These are phyloP conservation scores for Ilyonectria sp. DNA, from an alignment of 2,329 filamentous ascomycete genomes.

Conservation along the genomic window DNA sequence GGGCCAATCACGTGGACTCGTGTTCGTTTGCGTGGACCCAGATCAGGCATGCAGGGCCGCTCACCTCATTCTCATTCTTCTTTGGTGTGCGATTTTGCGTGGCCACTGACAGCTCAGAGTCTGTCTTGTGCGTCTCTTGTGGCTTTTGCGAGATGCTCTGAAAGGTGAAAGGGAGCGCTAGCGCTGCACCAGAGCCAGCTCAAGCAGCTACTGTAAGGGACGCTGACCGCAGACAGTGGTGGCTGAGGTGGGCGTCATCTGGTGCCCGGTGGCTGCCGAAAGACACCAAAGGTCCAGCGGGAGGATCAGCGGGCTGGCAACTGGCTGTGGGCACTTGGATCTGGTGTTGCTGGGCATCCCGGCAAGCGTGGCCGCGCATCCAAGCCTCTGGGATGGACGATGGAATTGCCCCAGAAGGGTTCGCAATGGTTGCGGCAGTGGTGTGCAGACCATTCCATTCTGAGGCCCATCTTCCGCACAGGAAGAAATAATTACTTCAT, in stretches of 20 bases:
- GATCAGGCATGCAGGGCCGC: slow-evolving; percentile 39
- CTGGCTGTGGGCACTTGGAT: neutral
- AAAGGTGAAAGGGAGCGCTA: neutral
- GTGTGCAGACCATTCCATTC: neutral
- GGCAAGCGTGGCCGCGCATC: slow-evolving; percentile 1
- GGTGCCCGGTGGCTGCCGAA: slow-evolving; percentile 14
- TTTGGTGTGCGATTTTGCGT: neutral
- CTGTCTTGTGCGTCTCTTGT: neutral
- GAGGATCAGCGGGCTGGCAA: slow-evolving; percentile 4
- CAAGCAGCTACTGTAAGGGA: neutral
- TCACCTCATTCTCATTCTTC: slow-evolving; percentile 33
- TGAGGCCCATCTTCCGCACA: neutral
- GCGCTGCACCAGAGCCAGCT: neutral
- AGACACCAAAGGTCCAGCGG: neutral
- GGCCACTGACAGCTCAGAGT: neutral
- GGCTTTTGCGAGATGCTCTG: neutral
- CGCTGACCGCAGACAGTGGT: neutral
- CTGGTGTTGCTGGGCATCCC: slow-evolving; percentile 5
- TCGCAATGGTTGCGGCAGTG: neutral
- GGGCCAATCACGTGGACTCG: slow-evolving; percentile 29
- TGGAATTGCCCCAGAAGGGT: neutral
- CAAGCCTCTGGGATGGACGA: neutral
- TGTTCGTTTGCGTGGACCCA: slow-evolving; percentile 7
- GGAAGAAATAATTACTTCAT: neutral
- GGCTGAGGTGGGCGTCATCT: slow-evolving; percentile 4